These are phyloP conservation scores for Coniferiporia weirii DNA, from an alignment of 1,284 basidiomycete genomes.

Conservation along the genomic window DNA sequence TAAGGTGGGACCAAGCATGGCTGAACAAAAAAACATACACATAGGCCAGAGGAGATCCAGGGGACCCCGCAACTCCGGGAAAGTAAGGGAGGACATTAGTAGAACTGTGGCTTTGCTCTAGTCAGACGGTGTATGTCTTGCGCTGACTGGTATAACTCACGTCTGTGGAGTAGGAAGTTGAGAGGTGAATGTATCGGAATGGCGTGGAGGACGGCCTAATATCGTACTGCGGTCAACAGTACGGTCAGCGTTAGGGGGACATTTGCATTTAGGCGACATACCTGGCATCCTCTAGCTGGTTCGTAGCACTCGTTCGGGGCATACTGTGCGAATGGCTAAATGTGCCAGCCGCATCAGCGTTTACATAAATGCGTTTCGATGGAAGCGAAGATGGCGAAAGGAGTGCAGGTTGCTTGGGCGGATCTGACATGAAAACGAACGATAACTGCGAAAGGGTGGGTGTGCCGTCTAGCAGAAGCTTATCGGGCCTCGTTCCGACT, in stretches of 20 bases:
- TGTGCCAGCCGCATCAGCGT: background rate
- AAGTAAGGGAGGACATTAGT: slow-evolving; percentile 44
- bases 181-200: slow-evolving; percentile 1
- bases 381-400: background rate
- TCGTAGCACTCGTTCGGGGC: background rate
- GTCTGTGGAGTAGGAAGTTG: slow-evolving; percentile 57
- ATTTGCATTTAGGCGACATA: background rate
- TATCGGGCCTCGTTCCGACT: too few relatives aligned
- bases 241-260: background rate
- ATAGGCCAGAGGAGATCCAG: slow-evolving; percentile 40
- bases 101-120: slow-evolving; percentile 34
- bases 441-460: background rate
- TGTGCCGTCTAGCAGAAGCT: background rate
- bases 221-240: background rate
- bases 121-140: slow-evolving; percentile 15
- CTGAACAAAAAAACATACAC: slow-evolving; percentile 30
- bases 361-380: background rate
- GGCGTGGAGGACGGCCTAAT: background rate
- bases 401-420: background rate
- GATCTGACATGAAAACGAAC: slow-evolving; percentile 8
- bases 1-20: background rate
- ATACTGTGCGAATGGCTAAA: background rate
- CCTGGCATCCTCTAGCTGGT: background rate
- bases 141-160: slow-evolving; percentile 29
- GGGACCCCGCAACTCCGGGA: slow-evolving; percentile 30